Conservation (phyloP, 345 rosid genomes). For the Eucalyptus sp. region DNA sequence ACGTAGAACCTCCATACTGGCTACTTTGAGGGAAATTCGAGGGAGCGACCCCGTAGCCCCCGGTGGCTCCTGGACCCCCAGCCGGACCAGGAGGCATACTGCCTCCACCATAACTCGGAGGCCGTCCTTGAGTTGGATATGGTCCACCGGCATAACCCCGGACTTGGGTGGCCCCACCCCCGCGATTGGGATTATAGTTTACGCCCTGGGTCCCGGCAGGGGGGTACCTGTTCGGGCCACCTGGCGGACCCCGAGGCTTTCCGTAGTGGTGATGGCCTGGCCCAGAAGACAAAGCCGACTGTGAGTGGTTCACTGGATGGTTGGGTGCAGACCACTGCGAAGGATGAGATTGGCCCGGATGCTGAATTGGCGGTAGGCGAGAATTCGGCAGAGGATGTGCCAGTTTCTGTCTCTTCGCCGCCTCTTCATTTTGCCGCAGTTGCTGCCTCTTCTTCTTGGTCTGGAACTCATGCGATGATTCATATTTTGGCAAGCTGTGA, state of each 20-base stretch:
- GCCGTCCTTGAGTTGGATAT: constrained; percentile 27
- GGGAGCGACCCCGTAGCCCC: constrained; percentile 13
- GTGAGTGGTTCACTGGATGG: constrained; percentile 30
- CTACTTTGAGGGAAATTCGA: constrained; percentile 17
- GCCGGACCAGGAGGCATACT: constrained; percentile 2
- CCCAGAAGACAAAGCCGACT: constrained; percentile 30
- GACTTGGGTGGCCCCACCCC: neutral
- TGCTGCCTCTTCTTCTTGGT: constrained; percentile 39
- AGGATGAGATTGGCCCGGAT: constrained; percentile 12
- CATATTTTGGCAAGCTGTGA: constrained; percentile 29
- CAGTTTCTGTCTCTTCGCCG: constrained; percentile 26
- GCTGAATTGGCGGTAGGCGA: constrained; percentile 15
- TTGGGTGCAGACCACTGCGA: constrained; percentile 27
- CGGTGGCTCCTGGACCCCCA: constrained; percentile 9
- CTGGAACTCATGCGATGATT: constrained; percentile 33
- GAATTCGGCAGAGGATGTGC: constrained; percentile 22
- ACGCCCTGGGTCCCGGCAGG: constrained; percentile 12
- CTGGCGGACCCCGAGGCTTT: constrained; percentile 30
- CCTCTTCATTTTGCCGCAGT: constrained; percentile 29
- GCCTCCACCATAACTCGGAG: constrained; percentile 18
- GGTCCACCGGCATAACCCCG: constrained; percentile 19
- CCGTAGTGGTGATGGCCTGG: constrained; percentile 38
- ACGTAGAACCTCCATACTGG: constrained; percentile 15
- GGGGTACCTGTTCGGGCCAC: constrained; percentile 22
- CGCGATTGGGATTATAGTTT: constrained; percentile 20